These are phyloP conservation scores for Xylariaceae sp. DNA, from an alignment of 2,329 filamentous ascomycete species.

Conservation along the genomic window DNA sequence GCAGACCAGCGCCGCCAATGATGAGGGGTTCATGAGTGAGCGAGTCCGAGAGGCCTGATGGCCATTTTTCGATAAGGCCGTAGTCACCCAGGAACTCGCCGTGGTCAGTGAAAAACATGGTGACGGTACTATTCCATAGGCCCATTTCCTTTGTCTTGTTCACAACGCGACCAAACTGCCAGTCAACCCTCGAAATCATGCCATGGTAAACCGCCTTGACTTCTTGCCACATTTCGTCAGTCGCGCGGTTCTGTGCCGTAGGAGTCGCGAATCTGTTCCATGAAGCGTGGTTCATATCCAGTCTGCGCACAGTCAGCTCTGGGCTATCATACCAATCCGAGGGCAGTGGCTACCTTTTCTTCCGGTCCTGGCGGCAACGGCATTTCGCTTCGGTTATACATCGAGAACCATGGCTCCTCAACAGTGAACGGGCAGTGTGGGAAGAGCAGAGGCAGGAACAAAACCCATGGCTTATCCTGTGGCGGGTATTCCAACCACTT, in stretches of 20 bases:
- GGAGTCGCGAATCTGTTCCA: conserved; percentile 33
- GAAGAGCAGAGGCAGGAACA: conserved; percentile 40
- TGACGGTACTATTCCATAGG: conserved; percentile 35
- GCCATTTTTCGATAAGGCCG: conserved; percentile 46
- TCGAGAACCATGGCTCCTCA: conserved; percentile 44
- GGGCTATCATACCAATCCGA: not conserved
- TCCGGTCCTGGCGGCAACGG: not conserved
- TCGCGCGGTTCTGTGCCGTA: conserved; percentile 37
- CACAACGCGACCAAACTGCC: conserved; percentile 40
- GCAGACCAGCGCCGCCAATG: conserved; percentile 21
- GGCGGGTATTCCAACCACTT: conserved; percentile 41
- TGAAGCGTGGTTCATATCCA: conserved; percentile 38
- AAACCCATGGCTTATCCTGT: conserved; percentile 34
- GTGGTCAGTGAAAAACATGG: conserved; percentile 42
- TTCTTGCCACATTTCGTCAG: conserved; percentile 31
- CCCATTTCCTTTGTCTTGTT: conserved; percentile 28
- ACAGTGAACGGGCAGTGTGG: conserved; percentile 44
- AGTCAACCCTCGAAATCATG: conserved; percentile 34
- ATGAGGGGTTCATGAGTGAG: conserved; percentile 40
- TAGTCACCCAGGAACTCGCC: conserved; percentile 44
- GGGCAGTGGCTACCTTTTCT: not conserved
- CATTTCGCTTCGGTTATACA: conserved; percentile 35
- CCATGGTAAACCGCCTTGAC: conserved; percentile 42
- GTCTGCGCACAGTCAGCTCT: conserved; percentile 22
- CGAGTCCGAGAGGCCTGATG: conserved; percentile 36